Evolutionary conservation across 2,329 filamentous ascomycete species (phyloP), one percentile per base, ranked within the genome.

Genomic region (Aspergillus puulaauensis): DNA sequence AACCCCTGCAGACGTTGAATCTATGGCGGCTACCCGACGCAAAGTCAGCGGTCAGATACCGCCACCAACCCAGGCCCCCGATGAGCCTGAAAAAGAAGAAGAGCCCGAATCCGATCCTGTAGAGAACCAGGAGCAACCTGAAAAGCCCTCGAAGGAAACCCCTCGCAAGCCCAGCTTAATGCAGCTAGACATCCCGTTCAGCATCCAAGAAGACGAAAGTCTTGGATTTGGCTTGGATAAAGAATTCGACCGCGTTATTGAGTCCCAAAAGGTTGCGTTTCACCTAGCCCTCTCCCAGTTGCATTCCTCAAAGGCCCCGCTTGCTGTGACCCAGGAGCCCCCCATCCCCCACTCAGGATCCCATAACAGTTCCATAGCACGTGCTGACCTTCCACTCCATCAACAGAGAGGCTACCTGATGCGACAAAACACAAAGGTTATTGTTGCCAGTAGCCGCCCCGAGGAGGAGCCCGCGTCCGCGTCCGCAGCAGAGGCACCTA

Each of bases 381-480:
- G 82, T 86, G 82, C 88, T 91, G 87, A 91, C 83, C 71, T 79
- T 69, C 82, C 75, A 70, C 69, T 78, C 67, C 80, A 76, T 66
- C 82, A 82, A 86, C 90, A 97, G 93, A 93, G 96, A 80, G 95
- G 95, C 56, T 99, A 99, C 71, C 83, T 98, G 46, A 99, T 98
- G 93, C 88, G 95, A 69, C 93, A 99, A 69, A 99, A 98, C 77
- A 98, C 93, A 3, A 98, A 98, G 75, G 85, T 99, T 54, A 91
- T 99, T 51, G 87, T 96, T 50, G 95, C 95, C n/a, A 96, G 88
- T 72, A 87, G 82, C 70, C 82, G 83, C 46, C 88, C 89, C 64
- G 82, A 89, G 61, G 88, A 73, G 70, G 87, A 75, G 63, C 64
- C 66, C 31, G 68, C 63, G 50, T 66, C 64, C 33, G 70, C 66